Conservation (phyloP, 2,329 filamentous ascomycete genomes). For the Scleromitrula shiraiana region DNA sequence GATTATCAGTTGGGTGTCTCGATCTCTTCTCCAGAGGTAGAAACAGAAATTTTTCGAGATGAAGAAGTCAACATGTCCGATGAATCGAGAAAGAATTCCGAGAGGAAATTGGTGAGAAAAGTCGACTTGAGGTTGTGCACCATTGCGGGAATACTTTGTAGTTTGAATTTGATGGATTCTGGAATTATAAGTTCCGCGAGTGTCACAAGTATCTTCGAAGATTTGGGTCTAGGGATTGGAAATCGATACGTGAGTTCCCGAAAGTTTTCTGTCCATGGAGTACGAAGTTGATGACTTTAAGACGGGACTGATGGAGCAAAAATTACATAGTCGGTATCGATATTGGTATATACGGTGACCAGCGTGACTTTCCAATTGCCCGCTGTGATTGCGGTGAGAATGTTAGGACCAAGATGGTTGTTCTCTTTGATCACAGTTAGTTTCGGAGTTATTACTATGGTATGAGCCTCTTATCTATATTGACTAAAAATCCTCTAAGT, state of each 20-base stretch:
- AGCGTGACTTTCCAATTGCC: constrained; percentile 62
- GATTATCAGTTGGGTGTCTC: not conserved
- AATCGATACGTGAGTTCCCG: constrained; percentile 45
- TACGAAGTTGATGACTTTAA: not conserved
- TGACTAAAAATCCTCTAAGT: not conserved
- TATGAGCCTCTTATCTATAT: not conserved
- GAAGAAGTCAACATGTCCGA: not conserved
- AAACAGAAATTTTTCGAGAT: not conserved
- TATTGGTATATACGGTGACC: constrained; percentile 66
- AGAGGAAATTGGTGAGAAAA: constrained; percentile 48
- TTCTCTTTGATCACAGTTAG: constrained; percentile 50
- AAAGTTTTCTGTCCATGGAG: too few species aligned
- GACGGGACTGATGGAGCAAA: not conserved
- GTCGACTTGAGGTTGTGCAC: constrained; percentile 61
- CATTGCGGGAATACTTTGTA: constrained; percentile 63
- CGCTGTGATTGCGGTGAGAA: constrained; percentile 57
- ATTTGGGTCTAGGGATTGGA: constrained; percentile 52
- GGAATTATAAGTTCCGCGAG: constrained; percentile 63
- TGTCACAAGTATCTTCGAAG: constrained; percentile 45
- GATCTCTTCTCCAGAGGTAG: not conserved
- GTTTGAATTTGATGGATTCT: constrained; percentile 60
- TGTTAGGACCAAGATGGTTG: constrained; percentile 55
- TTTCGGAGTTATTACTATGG: constrained; percentile 57
- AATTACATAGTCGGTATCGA: constrained; percentile 45
- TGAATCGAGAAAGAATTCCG: constrained; percentile 5